Conservation (phyloP, 768 basidiomycete species). For the Suillus decipiens region DNA sequence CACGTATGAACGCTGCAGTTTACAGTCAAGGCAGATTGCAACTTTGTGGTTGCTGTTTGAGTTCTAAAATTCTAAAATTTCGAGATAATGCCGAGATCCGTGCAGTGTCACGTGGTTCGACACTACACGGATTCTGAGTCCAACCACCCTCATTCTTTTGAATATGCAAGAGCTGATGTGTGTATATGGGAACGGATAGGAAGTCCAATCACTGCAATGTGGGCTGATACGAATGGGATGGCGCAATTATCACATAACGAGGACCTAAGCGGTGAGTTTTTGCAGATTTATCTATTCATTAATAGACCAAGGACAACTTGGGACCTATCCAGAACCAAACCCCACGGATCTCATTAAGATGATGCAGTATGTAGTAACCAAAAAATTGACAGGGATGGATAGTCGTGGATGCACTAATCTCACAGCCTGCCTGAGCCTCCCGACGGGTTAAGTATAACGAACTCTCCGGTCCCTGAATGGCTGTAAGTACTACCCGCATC, state of each 20-base stretch:
- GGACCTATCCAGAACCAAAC: not conserved
- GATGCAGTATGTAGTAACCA: slow-evolving; percentile 22
- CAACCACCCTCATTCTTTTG: not conserved
- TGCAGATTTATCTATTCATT: slow-evolving; percentile 9
- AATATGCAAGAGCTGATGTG: not conserved
- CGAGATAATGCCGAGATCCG: not conserved
- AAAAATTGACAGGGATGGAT: slow-evolving; percentile 25
- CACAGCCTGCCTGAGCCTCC: slow-evolving; percentile 8
- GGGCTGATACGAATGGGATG: not conserved
- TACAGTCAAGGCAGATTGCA: not conserved
- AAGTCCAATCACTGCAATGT: not conserved
- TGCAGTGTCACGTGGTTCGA: not conserved
- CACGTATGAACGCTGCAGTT: not conserved
- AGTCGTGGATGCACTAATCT: slow-evolving; percentile 28
- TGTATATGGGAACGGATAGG: not conserved
- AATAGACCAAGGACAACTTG: slow-evolving; percentile 9
- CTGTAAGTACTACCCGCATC: not conserved
- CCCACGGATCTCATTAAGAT: slow-evolving; percentile 27
- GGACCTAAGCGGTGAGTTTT: not conserved
- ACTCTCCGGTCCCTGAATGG: slow-evolving; percentile 14
- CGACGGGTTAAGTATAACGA: slow-evolving; percentile 4
- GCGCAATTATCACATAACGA: not conserved
- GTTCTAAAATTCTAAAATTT: not conserved
- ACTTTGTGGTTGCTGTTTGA: not conserved
- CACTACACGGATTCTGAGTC: no score